Evolutionary conservation across 2,329 filamentous ascomycete genomes (phyloP).

Genomic region (Davidsoniella virescens): DNA sequence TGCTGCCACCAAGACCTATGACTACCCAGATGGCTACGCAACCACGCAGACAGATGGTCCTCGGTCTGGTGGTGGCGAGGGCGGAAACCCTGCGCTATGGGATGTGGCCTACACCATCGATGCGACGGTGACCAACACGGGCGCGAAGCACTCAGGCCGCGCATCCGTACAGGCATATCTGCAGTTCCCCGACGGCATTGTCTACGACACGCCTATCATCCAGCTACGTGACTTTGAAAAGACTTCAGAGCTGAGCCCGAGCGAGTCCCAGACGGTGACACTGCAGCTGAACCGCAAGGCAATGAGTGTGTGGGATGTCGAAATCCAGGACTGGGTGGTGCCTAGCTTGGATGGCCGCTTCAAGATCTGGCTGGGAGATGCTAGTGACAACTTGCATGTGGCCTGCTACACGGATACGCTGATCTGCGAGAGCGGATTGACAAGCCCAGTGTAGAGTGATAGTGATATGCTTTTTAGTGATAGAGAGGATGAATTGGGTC

Average conservation of each 20-base stretch:
- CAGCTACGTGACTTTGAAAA: slow-evolving; percentile 64
- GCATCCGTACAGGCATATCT: slow-evolving; percentile 31
- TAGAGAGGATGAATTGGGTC: no score
- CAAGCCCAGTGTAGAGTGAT: slow-evolving; percentile 4
- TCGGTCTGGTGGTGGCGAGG: slow-evolving; percentile 50
- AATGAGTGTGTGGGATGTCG: slow-evolving; percentile 56
- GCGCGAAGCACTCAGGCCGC: slow-evolving; percentile 26
- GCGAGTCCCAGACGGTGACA: slow-evolving; percentile 34
- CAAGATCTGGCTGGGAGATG: slow-evolving; percentile 24
- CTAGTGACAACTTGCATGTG: slow-evolving; percentile 21
- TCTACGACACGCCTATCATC: slow-evolving; percentile 46
- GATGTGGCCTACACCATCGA: slow-evolving; percentile 28
- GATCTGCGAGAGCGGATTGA: slow-evolving; percentile 17
- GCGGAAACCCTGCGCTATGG: slow-evolving; percentile 52
- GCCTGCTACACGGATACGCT: slow-evolving; percentile 20
- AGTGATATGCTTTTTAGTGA: no score
- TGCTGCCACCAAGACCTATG: slow-evolving; percentile 27
- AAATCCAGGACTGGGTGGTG: slow-evolving; percentile 50
- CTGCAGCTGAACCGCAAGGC: slow-evolving; percentile 50
- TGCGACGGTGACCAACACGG: slow-evolving; percentile 37
- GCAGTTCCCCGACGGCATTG: slow-evolving; percentile 23
- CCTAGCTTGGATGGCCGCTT: slow-evolving; percentile 23
- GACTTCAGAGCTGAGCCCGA: slow-evolving; percentile 35
- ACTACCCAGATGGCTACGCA: slow-evolving; percentile 52
- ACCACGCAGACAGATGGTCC: slow-evolving; percentile 28